Conservation (phyloP, 805 yeast genomes). For the Candida suzukii region DNA sequence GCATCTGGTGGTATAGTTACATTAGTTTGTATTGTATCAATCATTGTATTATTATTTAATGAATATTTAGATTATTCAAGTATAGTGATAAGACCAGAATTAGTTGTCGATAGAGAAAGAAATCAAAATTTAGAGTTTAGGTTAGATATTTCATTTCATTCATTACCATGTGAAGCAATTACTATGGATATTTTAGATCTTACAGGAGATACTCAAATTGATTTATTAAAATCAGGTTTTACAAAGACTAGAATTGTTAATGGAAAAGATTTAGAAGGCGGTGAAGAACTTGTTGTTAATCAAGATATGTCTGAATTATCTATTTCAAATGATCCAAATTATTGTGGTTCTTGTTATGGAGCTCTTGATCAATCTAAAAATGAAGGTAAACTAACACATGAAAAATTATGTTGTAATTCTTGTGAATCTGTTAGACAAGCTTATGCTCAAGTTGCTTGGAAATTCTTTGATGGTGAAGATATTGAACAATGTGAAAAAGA, state of each 20-base stretch:
- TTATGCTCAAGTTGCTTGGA: constrained; percentile 76
- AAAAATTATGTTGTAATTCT: constrained; percentile 69
- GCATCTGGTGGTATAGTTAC: constrained; percentile 89
- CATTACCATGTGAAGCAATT: constrained; percentile 77
- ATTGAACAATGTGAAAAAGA: constrained; percentile 88
- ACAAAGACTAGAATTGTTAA: constrained; percentile 56
- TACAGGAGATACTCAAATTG: constrained; percentile 77
- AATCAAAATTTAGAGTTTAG: constrained; percentile 70
- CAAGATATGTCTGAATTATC: constrained; percentile 16
- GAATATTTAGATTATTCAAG: constrained; percentile 74
- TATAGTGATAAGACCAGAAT: constrained; percentile 68
- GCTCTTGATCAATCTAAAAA: constrained; percentile 54
- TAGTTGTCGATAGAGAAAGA: constrained; percentile 82
- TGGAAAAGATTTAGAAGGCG: constrained; percentile 39
- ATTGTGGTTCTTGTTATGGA: constrained; percentile 92
- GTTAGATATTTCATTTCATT: constrained; percentile 76
- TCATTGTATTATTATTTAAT: constrained; percentile 53
- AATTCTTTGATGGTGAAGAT: constrained; percentile 79
- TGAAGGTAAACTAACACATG: constrained; percentile 28
- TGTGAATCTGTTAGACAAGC: constrained; percentile 80
- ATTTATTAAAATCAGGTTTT: constrained; percentile 65
- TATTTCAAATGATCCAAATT: constrained; percentile 24
- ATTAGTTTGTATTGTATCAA: constrained; percentile 54
- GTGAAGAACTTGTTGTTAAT: constrained; percentile 35
- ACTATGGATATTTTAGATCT: constrained; percentile 85